These are phyloP conservation scores for Cucumis hystrix DNA, from an alignment of 306 rosid species.

Conservation along the genomic window DNA sequence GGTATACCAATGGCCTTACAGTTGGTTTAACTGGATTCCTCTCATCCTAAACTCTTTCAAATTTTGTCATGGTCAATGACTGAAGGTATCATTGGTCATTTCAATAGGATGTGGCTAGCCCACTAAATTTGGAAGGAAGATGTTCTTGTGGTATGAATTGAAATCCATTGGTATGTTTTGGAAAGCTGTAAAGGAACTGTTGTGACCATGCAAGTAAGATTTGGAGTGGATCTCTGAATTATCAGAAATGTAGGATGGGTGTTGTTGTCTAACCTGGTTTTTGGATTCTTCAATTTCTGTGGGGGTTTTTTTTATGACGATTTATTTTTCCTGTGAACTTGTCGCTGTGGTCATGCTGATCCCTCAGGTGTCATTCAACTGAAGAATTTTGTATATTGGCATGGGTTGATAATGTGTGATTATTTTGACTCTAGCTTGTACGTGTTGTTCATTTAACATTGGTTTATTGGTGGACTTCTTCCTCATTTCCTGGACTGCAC, in stretches of 20 bases:
- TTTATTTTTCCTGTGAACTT: conserved; percentile 5
- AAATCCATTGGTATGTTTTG: not conserved
- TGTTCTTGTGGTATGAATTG: not conserved
- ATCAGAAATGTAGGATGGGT: not conserved
- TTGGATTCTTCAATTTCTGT: not conserved
- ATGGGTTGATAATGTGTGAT: conserved; percentile 5
- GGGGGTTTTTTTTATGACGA: not conserved
- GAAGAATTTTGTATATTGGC: conserved; percentile 2
- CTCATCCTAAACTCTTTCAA: not conserved
- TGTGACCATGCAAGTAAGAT: not conserved
- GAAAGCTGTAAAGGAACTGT: not conserved
- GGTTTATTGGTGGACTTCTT: conserved; percentile 14
- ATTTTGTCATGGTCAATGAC: not conserved
- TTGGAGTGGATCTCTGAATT: not conserved
- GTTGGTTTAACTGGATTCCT: conserved; percentile 1
- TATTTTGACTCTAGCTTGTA: not conserved
- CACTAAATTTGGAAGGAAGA: not conserved
- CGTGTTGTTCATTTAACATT: conserved; percentile 17
- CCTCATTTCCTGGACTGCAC: not conserved
- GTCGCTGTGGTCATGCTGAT: conserved; percentile 8
- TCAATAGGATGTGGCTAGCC: not conserved
- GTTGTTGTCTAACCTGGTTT: not conserved
- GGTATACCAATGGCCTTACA: not conserved
- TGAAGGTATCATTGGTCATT: not conserved
- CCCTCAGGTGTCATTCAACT: conserved; percentile 12